Base-by-base conservation (phyloP, 1,284 basidiomycete genomes). In the Austroboletus novae-zelandiae region DNA sequence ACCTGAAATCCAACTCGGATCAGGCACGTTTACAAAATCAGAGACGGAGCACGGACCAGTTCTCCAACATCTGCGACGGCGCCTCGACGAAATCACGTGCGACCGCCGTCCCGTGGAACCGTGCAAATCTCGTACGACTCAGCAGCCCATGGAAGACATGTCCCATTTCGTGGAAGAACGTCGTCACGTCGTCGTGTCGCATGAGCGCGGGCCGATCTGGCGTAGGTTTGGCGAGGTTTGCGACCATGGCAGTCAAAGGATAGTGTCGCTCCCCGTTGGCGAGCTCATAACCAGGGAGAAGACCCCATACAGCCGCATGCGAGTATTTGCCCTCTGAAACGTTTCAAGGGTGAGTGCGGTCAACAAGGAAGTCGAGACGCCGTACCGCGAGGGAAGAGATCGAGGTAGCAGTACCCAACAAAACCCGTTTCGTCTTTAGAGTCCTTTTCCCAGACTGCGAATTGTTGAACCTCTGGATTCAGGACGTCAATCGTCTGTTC, bases 61-160 rank as follows among this genome's bases (percentile, higher is more conserved):
- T 91, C 71, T 94, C 92, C 53, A 94, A 74, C 91, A 94, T 93
- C 71, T 94, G 90, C 17, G 84, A 87, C 0, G 90, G 91, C 1
- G 89, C 89, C 69, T 93, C 91, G 7, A 91, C 90, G 58, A 94
- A 94, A 70, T 94, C 91, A 14, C 86, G 66, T 1, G 86, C 86
- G 32, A 91, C 88, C 39, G 75, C 77, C 20, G 87, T 91, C 8
- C 90, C 89, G 58, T 91, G 88, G 80, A 94, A 94, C 23, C 84
- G 74, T 20, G 81, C 69, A 64, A 83, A 92, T 57, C 78, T 79
- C 18, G 89, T 93, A 53, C 72, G 74, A 61, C 84, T 87, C 47
- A 91, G 70, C 44, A 94, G 68, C 1, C 85, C 86, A 63, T 94
- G 91, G 78, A 92, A 92, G 13, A 90, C 89, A 58, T 94, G 91